Evolutionary conservation across 805 yeast genomes (phyloP).

Genomic region (Hanseniaspora vineae): DNA sequence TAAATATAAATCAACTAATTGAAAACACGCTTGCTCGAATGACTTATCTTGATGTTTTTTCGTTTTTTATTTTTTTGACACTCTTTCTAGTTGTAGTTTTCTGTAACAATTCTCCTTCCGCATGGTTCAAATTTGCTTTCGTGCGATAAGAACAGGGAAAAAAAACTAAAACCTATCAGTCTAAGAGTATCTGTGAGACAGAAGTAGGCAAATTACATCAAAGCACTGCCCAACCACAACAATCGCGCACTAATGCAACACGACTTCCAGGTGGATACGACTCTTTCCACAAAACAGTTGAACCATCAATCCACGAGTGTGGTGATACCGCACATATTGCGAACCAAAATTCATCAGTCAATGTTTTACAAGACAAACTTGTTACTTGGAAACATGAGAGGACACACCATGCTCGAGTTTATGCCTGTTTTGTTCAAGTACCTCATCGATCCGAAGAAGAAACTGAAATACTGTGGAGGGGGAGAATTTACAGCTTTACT

Average conservation of each 20-base stretch:
- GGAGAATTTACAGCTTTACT: conserved; percentile 41
- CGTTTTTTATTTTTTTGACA: no score
- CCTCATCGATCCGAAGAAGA: not conserved
- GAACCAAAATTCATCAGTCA: conserved; percentile 19
- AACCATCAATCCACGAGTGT: conserved; percentile 4
- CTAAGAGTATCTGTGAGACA: no score
- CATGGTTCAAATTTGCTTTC: no score
- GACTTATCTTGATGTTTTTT: no score
- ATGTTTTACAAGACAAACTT: conserved; percentile 21
- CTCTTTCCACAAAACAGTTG: not conserved
- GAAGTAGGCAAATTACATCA: not conserved
- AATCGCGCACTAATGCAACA: not conserved
- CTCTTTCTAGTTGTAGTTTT: no score
- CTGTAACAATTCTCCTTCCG: no score
- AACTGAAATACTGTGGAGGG: conserved; percentile 15
- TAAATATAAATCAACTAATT: no score
- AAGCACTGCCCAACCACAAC: not conserved
- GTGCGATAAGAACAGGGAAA: no score
- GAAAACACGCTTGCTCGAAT: no score
- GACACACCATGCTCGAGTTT: conserved; percentile 15
- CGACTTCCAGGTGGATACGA: not conserved
- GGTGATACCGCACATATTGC: conserved; percentile 20
- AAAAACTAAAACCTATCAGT: no score
- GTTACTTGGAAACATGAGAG: conserved; percentile 14
- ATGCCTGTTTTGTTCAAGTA: not conserved